Conservation (phyloP, 78 protist genomes). For the Chrysochromulina tobinii region DNA sequence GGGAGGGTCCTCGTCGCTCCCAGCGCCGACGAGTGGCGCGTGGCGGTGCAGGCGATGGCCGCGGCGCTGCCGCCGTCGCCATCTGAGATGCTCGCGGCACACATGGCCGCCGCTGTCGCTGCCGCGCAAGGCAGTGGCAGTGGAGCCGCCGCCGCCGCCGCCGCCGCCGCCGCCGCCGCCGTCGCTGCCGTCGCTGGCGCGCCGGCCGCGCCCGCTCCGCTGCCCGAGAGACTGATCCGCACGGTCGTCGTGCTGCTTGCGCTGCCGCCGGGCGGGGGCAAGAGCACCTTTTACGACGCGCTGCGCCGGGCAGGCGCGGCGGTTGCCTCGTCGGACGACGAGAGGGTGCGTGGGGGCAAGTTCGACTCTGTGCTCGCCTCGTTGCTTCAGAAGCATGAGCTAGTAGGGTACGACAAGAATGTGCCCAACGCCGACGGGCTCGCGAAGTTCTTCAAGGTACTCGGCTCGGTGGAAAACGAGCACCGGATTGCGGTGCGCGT, state of each 20-base stretch:
- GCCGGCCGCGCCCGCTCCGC: too few relatives aligned
- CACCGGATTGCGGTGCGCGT: neutral
- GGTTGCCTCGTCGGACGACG: neutral
- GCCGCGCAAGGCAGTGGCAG: neutral
- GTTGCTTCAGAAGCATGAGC: neutral
- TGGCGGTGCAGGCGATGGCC: neutral
- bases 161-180: too few relatives aligned
- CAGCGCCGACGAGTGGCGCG: neutral
- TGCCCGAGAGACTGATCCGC: too few relatives aligned
- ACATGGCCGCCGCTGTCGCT: neutral
- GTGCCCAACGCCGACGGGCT: neutral
- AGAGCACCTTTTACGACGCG: neutral
- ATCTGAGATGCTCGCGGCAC: neutral
- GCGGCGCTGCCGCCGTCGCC: neutral
- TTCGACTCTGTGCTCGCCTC: neutral
- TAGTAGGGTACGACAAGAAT: constrained; percentile 6
- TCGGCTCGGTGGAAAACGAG: neutral
- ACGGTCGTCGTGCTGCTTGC: neutral
- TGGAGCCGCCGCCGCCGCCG: neutral
- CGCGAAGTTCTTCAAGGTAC: neutral
- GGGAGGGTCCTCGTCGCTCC: neutral
- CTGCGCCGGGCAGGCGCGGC: neutral
- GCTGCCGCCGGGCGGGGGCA: constrained; percentile 13
- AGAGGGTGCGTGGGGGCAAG: neutral
- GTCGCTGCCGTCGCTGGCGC: too few relatives aligned